Base-by-base conservation (phyloP, 768 basidiomycete species). In the Boletus vermiculosoides region DNA sequence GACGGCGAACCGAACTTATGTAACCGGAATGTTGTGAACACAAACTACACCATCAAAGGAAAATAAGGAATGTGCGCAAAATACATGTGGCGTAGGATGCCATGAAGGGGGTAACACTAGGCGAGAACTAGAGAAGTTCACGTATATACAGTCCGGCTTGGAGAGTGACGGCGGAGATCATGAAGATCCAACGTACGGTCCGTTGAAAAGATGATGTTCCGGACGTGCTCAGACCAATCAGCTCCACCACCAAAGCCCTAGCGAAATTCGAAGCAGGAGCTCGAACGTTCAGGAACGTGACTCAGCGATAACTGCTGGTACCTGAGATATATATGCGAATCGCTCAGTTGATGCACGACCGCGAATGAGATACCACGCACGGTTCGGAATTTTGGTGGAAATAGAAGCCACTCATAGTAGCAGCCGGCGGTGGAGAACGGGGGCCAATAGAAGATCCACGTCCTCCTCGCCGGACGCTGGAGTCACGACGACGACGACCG, bases 361-460 rank as follows among this genome's bases (percentile, higher is more conserved):
- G 42, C 31, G 53, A 47, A n/a, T 46, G 52, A 59, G 33, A 60
- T 22, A 34, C 8, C n/a, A 84, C 90, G 76, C 68, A 94, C 92
- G 92, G 92, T 67, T 92, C 91, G 54, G 91, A 94, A 70, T 93
- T 90, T 78, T 88, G 87, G 72, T 94, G 92, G 75, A 91, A 95
- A 73, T 95, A 96, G 76, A 92, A 95, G 37, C 94, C 91, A 61
- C 83, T 88, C 89, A 92, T 92, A 28, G 84, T 85, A 5, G 90
- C 90, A 48, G 82, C 68, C 8, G 83, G 77, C 6, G 79, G 75
- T 45, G 76, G 70, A 54, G 76, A 69, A 56, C 74, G 73, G 45
- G 81, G 79, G 37, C 78, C 75, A n/a, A 78, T 63, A 5, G 82
- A 80, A 16, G 81, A 72, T 16, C 81, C 79, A 22, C 82, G 78